Percentiles rank a stretch among this genome's conserved stretches.
Evolutionary conservation across 164 flowering plant species (phyloP).

Genomic region (Chimonanthus praecox): DNA sequence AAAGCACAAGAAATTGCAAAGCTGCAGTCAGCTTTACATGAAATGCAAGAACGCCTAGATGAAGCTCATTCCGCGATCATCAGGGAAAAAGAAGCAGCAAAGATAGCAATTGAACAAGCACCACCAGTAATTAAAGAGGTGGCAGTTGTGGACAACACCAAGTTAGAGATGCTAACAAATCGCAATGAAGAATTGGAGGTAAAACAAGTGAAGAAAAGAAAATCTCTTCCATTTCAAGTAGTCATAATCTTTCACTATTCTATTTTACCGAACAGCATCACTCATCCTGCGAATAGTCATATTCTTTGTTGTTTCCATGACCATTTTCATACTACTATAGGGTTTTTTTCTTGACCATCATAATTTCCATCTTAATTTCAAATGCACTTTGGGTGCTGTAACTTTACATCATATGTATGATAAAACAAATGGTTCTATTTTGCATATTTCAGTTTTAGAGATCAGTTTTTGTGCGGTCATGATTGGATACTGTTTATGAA

Average conservation of each 20-base stretch:
- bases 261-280: too few species aligned
- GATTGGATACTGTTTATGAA: slow-evolving; percentile 1
- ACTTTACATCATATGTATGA: neutral
- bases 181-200: slow-evolving; percentile 64
- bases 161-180: slow-evolving; percentile 43
- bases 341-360: neutral
- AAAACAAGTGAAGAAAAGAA: slow-evolving; percentile 8
- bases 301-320: neutral
- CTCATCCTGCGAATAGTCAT: too few species aligned
- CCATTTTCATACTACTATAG: neutral
- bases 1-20: slow-evolving; percentile 71
- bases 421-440: neutral
- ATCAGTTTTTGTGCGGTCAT: neutral
- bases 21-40: slow-evolving; percentile 49
- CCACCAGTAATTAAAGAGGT: slow-evolving; percentile 72
- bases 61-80: slow-evolving; percentile 60
- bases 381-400: too few species aligned
- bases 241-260: too few species aligned
- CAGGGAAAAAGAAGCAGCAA: slow-evolving; percentile 72
- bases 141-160: slow-evolving; percentile 65
- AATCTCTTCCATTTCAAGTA: too few species aligned
- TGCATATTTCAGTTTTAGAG: neutral
- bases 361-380: too few species aligned
- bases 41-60: slow-evolving; percentile 56
- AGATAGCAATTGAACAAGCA: slow-evolving; percentile 70